Evolutionary conservation across 2,329 filamentous ascomycete genomes (phyloP), one percentile per base, ranked within the genome.

Genomic region (Chaetomium sp.): DNA sequence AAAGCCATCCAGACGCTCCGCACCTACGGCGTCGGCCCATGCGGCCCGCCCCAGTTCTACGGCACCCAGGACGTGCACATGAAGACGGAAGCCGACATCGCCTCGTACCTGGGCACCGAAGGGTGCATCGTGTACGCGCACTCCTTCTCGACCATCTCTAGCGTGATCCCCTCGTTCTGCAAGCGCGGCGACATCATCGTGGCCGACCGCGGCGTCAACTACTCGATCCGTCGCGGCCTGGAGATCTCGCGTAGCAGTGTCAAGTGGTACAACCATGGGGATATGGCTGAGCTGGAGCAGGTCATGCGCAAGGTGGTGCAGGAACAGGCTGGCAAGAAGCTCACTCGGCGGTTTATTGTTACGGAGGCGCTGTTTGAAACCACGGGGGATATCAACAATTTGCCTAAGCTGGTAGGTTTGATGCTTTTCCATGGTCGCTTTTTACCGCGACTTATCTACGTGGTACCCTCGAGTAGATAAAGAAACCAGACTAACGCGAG

Each of bases 11-110:
- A 92, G 70, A 95, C 91, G 0, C 81, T 99, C 41, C 88, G 92
- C 58, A 95, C 89, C 19, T 99, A 99, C 66, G 94, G 94, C 55
- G 95, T 99, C 42, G 95, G 94, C 7, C 92, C 94, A 55, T 99
- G 94, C 69, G 94, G 94, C 19, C 94, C 94, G 14, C 94, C 94
- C 5, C 91, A 95, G 61, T 99, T 99, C 75, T 99, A 99, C 74
- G 94, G 91, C 62, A 99, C 91, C 36, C 92, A 97, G 71, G 94
- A 99, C 72, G 91, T 97, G 46, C 94, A 99, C 72, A 92, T 96
- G 83, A 94, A 95, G 76, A 91, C 90, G 12, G 94, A 99, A 74
- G 84, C 89, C 55, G 92, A 97, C 69, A 91, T 99, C 67, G 91
- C 94, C 32, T 82, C 88, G 8, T 95, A 92, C 69, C 74, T 99